Conservation (phyloP, 116 monocot species). For the Phalaenopsis hybrid region DNA sequence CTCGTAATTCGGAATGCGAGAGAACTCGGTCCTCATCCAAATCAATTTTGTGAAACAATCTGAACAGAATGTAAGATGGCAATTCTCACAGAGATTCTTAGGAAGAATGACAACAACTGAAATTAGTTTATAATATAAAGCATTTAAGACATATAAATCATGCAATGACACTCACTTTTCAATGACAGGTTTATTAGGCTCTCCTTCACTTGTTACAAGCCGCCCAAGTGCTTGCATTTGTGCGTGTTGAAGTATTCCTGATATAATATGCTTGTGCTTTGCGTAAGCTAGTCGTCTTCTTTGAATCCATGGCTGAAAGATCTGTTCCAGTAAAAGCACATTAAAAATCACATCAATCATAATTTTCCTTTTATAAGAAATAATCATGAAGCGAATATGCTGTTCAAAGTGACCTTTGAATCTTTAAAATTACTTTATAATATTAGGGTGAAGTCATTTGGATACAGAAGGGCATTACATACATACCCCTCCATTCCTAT, state of each 20-base stretch:
- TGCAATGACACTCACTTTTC: constrained; percentile 43
- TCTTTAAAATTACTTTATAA: background rate
- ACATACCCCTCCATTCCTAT: no score
- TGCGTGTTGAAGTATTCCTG: constrained; percentile 70
- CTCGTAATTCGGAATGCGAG: constrained; percentile 53
- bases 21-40: constrained; percentile 31
- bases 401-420: background rate
- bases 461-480: background rate
- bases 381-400: background rate
- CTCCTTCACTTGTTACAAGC: constrained; percentile 52
- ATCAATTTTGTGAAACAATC: constrained; percentile 71
- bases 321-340: constrained; percentile 31
- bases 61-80: constrained; percentile 17
- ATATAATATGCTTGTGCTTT: constrained; percentile 82
- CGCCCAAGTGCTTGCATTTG: constrained; percentile 49
- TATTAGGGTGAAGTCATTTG: background rate
- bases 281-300: constrained; percentile 83
- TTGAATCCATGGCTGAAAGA: constrained; percentile 97
- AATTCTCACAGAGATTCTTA: background rate
- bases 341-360: background rate
- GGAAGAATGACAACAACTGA: background rate
- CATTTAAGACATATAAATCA: background rate
- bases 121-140: no score
- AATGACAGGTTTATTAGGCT: constrained; percentile 49
- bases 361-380: background rate